Evolutionary conservation across 768 basidiomycete species (phyloP), one percentile per base, ranked within the genome.

Genomic region (Saitozyma sp.): DNA sequence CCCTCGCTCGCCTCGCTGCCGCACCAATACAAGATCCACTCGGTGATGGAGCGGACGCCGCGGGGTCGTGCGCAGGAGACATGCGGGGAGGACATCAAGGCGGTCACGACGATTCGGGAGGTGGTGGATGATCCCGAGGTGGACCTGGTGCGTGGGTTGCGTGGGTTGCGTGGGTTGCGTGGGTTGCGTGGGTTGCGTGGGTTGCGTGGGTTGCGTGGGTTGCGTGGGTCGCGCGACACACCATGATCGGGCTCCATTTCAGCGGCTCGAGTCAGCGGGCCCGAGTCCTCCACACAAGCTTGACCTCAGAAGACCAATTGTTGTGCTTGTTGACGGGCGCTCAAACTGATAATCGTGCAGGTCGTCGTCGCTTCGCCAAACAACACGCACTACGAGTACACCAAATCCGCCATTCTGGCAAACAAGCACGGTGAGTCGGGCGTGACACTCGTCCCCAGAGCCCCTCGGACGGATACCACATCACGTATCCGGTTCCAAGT

Each of bases 1-100:
- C 91, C 91, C 0, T 89, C 91, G 77, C 80, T 93, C 60, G 84
- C 88, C 58, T 85, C 61, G 20, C 59, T 72, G 17, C 68, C 66
- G 6, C 63, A 72, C n/a, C 46, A 68, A 16, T 75, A 69, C 60
- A 50, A 38, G 1, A 42, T 75, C 8, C 89, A 84, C 80, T 68
- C 70, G 8, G 67, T 72, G 0, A 58, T 70, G 14, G 73, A 75
- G 52, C 58, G 73, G 9, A 58, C 61, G 87, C 90, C 76, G 84
- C 90, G 56, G 87, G 70, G 68, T 0, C 10, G 59, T 10, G 58
- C 53, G 1, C 53, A 58, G 16, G 58, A 59, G 42, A 37, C 58
- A 0, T 42, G 45, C 45, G 61, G 63, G 7, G 43, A 55, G 9
- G 59, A 42, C 42, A 64, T 69, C 55, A 73, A 73, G 66, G 53